Evolutionary conservation across 2,329 filamentous ascomycete genomes (phyloP), one percentile per base, ranked within the genome.

Genomic region (Claviceps quebecensis): DNA sequence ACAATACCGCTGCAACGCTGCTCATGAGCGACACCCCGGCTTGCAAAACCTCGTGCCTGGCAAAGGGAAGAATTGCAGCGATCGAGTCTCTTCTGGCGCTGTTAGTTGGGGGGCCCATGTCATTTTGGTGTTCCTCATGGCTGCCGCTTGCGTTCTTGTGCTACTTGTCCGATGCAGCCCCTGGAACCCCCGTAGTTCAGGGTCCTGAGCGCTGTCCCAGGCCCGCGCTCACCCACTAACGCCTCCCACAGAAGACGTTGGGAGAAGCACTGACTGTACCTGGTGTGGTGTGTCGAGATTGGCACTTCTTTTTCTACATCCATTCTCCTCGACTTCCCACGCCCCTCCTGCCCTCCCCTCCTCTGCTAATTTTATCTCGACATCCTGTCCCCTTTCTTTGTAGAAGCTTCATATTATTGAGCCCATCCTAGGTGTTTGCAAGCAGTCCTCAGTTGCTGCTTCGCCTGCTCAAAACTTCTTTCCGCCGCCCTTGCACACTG

Each of bases 341-440:
- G 40, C 19, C 39, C 46, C 49, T 43, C 47, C 2, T 37, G 8
- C 29, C 29, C 41, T 34, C 36, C n/a, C 40, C 55, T 17, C 44
- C 34, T 45, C 19, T 36, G 17, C 57, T 53, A 50, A 50, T 49
- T 48, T 44, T 43, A 49, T 45, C 38, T 39, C 26, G 29, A 41
- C 37, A 45, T 45, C 44, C 19, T 26, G 2, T 36, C 17, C 29
- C 29, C 17, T 48, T 11, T 5, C 23, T 47, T 34, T n/a, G 13
- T 3, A 23, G 14, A 48, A 50, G 26, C 46, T 51, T 51, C 52
- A 22, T 43, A 16, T 47, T 19, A 17, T 29, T 52, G 49, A 53
- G 52, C 52, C 26, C 43, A 48, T 53, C 49, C 41, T 49, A 52
- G 49, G 52, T 49, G 43, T 39, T 49, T 48, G 46, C 46, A 39